Conservation (phyloP, 495 filamentous ascomycete genomes). For the Penicillium verhagenii region DNA sequence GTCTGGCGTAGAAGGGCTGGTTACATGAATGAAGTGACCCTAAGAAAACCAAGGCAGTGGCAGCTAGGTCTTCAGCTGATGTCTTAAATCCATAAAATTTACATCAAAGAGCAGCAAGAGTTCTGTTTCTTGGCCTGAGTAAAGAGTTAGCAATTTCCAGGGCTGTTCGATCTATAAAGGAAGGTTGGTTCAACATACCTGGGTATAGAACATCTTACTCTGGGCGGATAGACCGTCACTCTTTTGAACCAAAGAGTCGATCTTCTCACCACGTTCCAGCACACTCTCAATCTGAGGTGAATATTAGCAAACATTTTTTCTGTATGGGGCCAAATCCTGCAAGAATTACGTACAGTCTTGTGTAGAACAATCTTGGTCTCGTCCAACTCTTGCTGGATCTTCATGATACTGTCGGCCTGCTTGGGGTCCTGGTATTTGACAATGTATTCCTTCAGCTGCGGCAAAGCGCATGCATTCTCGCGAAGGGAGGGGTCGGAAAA, state of each 20-base stretch:
- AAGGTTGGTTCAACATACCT: conserved; percentile 43
- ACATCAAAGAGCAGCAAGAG: conserved; percentile 87
- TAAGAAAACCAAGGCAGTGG: conserved; percentile 2
- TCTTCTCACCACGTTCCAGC: conserved; percentile 81
- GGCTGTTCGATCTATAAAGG: neutral
- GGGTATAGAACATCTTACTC: conserved; percentile 95
- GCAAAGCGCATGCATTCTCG: conserved; percentile 52
- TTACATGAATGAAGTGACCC: conserved; percentile 15
- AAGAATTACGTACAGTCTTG: conserved; percentile 61
- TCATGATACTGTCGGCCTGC: conserved; percentile 87
- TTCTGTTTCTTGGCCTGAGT: conserved; percentile 92
- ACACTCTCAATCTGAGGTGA: conserved; percentile 66
- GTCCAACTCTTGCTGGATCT: conserved; percentile 94
- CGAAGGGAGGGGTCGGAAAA: conserved; percentile 53
- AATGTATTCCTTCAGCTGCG: conserved; percentile 75
- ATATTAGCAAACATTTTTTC: conserved; percentile 2
- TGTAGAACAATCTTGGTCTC: conserved; percentile 98
- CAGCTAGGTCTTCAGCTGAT: neutral
- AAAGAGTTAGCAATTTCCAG: conserved; percentile 18
- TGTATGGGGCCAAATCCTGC: neutral
- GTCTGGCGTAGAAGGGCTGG: conserved; percentile 10
- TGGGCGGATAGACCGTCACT: conserved; percentile 81
- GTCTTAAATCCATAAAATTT: conserved; percentile 1
- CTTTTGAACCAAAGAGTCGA: conserved; percentile 85
- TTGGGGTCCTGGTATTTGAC: conserved; percentile 85